phyloP scores from a whole-genome alignment of 129 eudicot genomes.

The Flaveria bidentis region DNA sequence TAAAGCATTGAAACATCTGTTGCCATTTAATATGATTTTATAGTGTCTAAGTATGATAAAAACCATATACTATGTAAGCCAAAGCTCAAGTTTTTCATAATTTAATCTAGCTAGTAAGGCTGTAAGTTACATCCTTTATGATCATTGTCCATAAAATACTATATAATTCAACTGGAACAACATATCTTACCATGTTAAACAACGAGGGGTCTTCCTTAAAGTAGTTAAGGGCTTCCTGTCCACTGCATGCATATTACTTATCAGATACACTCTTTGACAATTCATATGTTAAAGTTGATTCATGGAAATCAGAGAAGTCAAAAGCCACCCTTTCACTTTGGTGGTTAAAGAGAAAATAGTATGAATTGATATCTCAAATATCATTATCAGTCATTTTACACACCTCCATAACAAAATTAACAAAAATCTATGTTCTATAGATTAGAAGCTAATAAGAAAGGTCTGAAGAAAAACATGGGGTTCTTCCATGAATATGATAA shows the following conservation, averaged over 20 bases:
- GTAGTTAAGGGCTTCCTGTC: conserved; percentile 80
- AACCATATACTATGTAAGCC: too few species aligned
- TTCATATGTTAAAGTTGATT: not conserved
- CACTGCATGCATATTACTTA: conserved; percentile 48
- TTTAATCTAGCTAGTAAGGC: not conserved
- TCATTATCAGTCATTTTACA: not conserved
- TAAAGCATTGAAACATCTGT: too few species aligned
- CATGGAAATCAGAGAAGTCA: not conserved
- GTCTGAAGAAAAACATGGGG: not conserved
- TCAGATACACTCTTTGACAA: conserved; percentile 18
- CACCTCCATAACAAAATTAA: conserved; percentile 15
- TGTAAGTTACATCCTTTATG: not conserved
- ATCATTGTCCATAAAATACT: not conserved
- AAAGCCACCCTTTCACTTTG: not conserved
- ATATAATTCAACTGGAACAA: not conserved
- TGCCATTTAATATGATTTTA: too few species aligned
- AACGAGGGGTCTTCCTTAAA: conserved; percentile 82
- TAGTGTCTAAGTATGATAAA: too few species aligned
- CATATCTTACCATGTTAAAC: conserved; percentile 69
- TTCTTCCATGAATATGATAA: not conserved
- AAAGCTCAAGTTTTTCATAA: too few species aligned
- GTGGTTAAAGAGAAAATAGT: not conserved
- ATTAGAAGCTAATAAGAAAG: conserved; percentile 12
- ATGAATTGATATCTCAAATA: not conserved
- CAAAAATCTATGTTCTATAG: not conserved